Evolutionary conservation across 805 yeast species (phyloP).

Genomic region (Hermanozyma aechmeae): DNA sequence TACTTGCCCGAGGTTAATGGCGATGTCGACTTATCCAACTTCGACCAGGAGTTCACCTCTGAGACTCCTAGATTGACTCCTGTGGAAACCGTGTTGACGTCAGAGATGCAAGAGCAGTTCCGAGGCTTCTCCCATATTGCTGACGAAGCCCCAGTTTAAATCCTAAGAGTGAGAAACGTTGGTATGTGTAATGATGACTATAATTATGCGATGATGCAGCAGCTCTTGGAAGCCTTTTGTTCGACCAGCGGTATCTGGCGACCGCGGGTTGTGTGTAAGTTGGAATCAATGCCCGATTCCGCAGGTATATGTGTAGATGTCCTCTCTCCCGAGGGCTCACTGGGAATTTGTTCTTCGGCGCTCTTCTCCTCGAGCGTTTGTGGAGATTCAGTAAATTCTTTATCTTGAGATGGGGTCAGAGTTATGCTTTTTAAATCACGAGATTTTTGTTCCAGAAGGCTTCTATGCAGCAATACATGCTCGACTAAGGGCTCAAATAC

Average conservation of each 20-base stretch:
- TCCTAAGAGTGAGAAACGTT: neutral
- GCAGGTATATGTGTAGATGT: neutral
- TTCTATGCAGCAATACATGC: neutral
- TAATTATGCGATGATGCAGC: slow-evolving; percentile 11
- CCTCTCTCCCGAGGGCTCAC: neutral
- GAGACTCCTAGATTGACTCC: slow-evolving; percentile 95
- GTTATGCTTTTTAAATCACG: no score
- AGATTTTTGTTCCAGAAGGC: neutral
- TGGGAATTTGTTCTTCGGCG: neutral
- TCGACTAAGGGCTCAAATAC: slow-evolving; percentile 21
- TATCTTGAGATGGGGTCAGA: no score
- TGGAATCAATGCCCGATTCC: neutral
- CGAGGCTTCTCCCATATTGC: slow-evolving; percentile 90
- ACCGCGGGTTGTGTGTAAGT: neutral
- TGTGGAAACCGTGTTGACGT: slow-evolving; percentile 76
- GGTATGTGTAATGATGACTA: neutral
- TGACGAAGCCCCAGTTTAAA: slow-evolving; percentile 39
- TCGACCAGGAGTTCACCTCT: slow-evolving; percentile 89
- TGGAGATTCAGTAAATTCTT: neutral
- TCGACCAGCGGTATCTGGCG: neutral
- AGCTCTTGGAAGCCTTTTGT: slow-evolving; percentile 4
- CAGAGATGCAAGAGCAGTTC: slow-evolving; percentile 91
- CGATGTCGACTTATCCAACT: slow-evolving; percentile 86
- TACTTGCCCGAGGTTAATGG: slow-evolving; percentile 79
- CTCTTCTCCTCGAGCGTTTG: neutral